Conservation (phyloP, 768 basidiomycete species). For the Suillus clintonianus region DNA sequence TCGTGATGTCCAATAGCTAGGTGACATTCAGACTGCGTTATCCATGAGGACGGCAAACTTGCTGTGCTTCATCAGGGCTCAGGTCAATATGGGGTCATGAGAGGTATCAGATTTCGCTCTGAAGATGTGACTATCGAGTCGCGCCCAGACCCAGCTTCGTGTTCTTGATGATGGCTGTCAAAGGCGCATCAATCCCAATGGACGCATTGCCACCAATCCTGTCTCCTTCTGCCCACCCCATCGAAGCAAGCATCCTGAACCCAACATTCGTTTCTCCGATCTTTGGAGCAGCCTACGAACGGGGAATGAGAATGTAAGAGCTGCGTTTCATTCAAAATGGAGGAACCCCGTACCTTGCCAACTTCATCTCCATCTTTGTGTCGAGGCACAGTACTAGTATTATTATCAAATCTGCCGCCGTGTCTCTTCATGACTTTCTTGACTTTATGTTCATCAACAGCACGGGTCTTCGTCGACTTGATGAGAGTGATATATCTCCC, state of each 20-base stretch:
- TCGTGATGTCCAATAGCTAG: too few species aligned
- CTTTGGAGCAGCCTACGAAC: too few species aligned
- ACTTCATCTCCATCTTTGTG: constrained; percentile 87
- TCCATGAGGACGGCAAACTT: too few species aligned
- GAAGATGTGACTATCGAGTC: too few species aligned
- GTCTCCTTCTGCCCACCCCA: constrained; percentile 91
- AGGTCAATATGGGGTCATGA: background rate
- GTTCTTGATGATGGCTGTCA: constrained; percentile 84
- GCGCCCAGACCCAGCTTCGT: constrained; percentile 86
- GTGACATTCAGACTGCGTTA: too few species aligned
- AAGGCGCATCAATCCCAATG: constrained; percentile 70
- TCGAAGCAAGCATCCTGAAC: constrained; percentile 81
- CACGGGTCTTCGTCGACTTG: constrained; percentile 64
- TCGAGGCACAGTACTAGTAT: constrained; percentile 47
- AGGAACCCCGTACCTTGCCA: constrained; percentile 71
- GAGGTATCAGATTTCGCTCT: background rate
- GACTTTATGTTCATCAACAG: constrained; percentile 66
- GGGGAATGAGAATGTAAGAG: too few species aligned
- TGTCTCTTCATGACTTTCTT: constrained; percentile 39
- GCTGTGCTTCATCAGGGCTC: background rate
- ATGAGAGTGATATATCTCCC: constrained; percentile 74
- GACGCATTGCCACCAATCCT: constrained; percentile 62
- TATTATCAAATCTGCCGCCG: constrained; percentile 31
- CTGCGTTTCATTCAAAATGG: too few species aligned
- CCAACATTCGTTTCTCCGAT: too few species aligned